These are phyloP conservation scores for Microsporum audouinii DNA, from an alignment of 2,329 filamentous ascomycete genomes.

Conservation along the genomic window DNA sequence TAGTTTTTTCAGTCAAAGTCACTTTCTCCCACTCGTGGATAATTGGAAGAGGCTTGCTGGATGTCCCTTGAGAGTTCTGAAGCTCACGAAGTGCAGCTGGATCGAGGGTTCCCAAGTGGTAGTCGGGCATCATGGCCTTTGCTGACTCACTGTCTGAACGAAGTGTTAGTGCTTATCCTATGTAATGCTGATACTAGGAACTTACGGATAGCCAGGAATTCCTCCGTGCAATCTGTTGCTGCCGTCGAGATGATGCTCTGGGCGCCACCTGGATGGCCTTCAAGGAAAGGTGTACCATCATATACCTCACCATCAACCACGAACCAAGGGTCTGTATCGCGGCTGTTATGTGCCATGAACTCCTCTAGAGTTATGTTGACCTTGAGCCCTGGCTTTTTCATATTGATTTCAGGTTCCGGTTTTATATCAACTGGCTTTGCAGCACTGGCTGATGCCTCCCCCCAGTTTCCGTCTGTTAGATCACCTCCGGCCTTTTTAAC, in stretches of 20 bases:
- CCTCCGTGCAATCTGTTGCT: conserved; percentile 71
- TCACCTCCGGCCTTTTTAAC: conserved; percentile 75
- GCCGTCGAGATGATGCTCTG: conserved; percentile 73
- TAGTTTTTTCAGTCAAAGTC: conserved; percentile 54
- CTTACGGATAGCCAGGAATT: conserved; percentile 86
- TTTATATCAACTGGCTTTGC: conserved; percentile 26
- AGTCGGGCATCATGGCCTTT: conserved; percentile 75
- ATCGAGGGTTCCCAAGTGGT: conserved; percentile 72
- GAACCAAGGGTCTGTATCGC: conserved; percentile 64
- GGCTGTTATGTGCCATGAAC: conserved; percentile 52
- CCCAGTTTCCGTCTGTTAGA: conserved; percentile 72
- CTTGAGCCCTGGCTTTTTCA: conserved; percentile 59
- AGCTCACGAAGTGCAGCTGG: conserved; percentile 40
- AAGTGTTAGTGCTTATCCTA: conserved; percentile 15
- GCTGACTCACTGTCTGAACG: conserved; percentile 76
- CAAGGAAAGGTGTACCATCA: conserved; percentile 68
- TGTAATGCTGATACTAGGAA: conserved; percentile 20
- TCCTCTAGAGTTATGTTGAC: conserved; percentile 58
- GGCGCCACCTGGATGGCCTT: conserved; percentile 75
- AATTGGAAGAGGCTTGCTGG: conserved; percentile 46
- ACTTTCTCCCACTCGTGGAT: conserved; percentile 66
- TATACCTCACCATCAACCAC: conserved; percentile 82
- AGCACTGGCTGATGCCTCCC: conserved; percentile 44
- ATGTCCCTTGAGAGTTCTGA: conserved; percentile 20
- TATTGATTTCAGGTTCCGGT: conserved; percentile 57